Evolutionary conservation across 1,139 yeast species (phyloP).

Genomic region (Scheffersomyces insectosa): DNA sequence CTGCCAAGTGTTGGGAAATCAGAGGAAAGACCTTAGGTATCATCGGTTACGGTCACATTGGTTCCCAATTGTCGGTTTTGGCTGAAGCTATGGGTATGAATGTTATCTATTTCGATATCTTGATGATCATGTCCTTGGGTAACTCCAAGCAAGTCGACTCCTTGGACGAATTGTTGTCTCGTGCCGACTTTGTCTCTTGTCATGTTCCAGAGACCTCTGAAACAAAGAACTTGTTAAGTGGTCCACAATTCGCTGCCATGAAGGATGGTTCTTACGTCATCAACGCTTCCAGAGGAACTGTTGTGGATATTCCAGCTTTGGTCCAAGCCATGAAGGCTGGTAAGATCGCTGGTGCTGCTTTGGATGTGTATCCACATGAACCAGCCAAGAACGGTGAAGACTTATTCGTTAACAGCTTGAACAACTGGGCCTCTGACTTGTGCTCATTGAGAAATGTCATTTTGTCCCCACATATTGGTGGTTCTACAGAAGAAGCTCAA

Average conservation of each 20-base stretch:
- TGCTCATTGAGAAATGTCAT: slow-evolving; percentile 83
- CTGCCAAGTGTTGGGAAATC: slow-evolving; percentile 96
- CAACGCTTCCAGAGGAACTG: slow-evolving; percentile 98
- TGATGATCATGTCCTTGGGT: slow-evolving; percentile 95
- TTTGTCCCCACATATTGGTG: slow-evolving; percentile 97
- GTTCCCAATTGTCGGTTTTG: slow-evolving; percentile 91
- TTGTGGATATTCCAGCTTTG: slow-evolving; percentile 92
- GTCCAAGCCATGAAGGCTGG: slow-evolving; percentile 90
- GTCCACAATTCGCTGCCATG: slow-evolving; percentile 94
- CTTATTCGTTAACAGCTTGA: slow-evolving; percentile 68
- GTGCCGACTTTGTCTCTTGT: slow-evolving; percentile 85
- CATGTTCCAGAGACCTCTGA: slow-evolving; percentile 97
- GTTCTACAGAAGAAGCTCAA: slow-evolving; percentile 99
- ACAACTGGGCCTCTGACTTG: slow-evolving; percentile 83
- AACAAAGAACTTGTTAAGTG: slow-evolving; percentile 84
- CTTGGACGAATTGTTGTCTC: slow-evolving; percentile 75
- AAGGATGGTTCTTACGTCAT: slow-evolving; percentile 92
- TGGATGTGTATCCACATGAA: slow-evolving; percentile 96
- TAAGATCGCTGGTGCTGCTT: slow-evolving; percentile 95
- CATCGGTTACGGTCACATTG: slow-evolving; percentile 98
- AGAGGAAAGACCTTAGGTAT: slow-evolving; percentile 98
- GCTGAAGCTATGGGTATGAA: slow-evolving; percentile 99
- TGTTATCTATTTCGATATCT: slow-evolving; percentile 87
- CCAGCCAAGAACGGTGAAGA: slow-evolving; percentile 96
- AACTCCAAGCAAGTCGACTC: slow-evolving; percentile 91